Evolutionary conservation across 1,139 yeast species (phyloP), one percentile per base, ranked within the genome.

Genomic region (Yamadazyma taylorii): DNA sequence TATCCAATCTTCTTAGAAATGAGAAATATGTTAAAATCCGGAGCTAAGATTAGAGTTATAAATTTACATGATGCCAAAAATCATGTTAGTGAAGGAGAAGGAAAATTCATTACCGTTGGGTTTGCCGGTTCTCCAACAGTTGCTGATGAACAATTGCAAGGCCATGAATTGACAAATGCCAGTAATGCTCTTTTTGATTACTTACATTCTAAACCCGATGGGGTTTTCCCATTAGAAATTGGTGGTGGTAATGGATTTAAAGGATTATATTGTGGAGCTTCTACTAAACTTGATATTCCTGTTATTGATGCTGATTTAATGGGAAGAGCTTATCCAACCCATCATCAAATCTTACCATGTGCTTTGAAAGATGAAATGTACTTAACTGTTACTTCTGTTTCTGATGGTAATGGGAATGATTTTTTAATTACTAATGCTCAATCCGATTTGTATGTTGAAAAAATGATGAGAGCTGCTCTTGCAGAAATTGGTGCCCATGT

Each of bases 91-190:
- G 30, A 6, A 17, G 65, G 54, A 11, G 53, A 61, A 16, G 67
- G 68, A 5, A 43, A 47, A 17, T 59, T 66, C 10, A 58, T 63
- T 17, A 51, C 66, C n/a, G 66, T 61, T 14, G 73, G 73, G 9
- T 60, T 56, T 45, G 72, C 69, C 22, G 78, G 78, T 0, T 66
- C 76, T 2, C 78, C 78, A 1, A 67, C 76, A 0, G 75, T 71
- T 7, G 53, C 70, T 7, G 55, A 56, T 34, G 77, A 72, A 43
- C 67, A 69, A 38, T 47, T 71, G n/a, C 52, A 54, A 17, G 73
- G 73, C 1, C 54, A 58, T 24, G 72, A 66, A 30, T 48, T 66
- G 11, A 42, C 51, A 24, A 61, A 60, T 10, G 68, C 73, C 2
- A 54, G 58, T 23, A 49, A 59, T 2, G 49, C 57, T 5, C 43